A percentile compares a stretch with the other conserved stretches of the same genome.
Evolutionary conservation across 805 yeast genomes (phyloP).

Genomic region (Yamadazyma takamatsuzukensis): DNA sequence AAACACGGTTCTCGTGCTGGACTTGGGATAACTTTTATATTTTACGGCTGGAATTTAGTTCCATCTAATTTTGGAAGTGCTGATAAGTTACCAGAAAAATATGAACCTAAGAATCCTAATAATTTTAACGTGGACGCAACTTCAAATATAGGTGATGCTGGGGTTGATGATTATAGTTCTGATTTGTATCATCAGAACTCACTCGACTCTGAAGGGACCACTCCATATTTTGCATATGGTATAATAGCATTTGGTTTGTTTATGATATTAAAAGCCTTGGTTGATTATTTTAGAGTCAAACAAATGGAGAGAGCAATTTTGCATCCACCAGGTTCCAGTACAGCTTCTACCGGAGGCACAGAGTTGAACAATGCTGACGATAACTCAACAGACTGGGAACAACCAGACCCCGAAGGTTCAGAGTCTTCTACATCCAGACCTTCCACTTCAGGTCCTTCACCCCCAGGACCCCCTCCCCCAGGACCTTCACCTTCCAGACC

Average conservation of each 20-base stretch:
- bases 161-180: conserved; percentile 29
- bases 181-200: conserved; percentile 17
- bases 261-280: conserved; percentile 61
- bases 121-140: conserved; percentile 26
- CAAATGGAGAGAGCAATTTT: conserved; percentile 66
- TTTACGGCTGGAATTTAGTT: conserved; percentile 47
- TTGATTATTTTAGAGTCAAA: conserved; percentile 72
- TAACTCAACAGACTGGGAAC: too few species aligned
- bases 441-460: too few species aligned
- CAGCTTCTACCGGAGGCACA: background rate
- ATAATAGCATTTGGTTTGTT: conserved; percentile 67
- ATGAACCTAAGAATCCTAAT: conserved; percentile 34
- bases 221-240: conserved; percentile 58
- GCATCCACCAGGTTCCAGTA: conserved; percentile 10
- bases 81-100: conserved; percentile 28
- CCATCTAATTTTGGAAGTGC: conserved; percentile 40
- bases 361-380: too few species aligned
- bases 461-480: too few species aligned
- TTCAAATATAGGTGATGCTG: conserved; percentile 21
- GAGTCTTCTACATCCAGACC: too few species aligned
- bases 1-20: conserved; percentile 94
- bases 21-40: conserved; percentile 76
- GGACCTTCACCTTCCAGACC: too few species aligned
- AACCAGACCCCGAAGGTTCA: too few species aligned
- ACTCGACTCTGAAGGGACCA: conserved; percentile 8